phyloP scores from a whole-genome alignment of 768 basidiomycete species.

The Lyophyllum shimeji region DNA sequence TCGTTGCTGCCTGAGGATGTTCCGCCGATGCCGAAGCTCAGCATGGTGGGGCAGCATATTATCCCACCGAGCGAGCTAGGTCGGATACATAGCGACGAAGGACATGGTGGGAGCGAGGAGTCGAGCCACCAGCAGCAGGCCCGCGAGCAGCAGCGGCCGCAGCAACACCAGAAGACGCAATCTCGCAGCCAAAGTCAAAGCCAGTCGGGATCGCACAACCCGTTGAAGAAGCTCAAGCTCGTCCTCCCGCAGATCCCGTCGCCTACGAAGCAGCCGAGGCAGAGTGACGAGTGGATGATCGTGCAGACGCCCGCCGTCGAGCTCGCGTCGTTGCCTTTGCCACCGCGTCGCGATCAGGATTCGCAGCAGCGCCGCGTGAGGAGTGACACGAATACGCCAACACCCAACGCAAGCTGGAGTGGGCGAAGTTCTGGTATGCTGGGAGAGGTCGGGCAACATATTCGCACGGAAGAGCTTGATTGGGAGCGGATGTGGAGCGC shows the following conservation, averaged over 20 bases:
- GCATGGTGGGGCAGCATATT: slow-evolving; percentile 43
- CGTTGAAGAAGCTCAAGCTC: slow-evolving; percentile 6
- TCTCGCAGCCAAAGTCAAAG: not conserved
- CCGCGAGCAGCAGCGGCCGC: not conserved
- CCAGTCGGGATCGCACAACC: not conserved
- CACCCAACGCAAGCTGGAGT: not conserved
- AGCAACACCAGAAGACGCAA: not conserved
- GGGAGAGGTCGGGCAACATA: not conserved
- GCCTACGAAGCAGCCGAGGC: not conserved
- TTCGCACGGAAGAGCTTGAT: not conserved
- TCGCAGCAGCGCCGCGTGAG: slow-evolving; percentile 2
- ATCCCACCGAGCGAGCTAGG: slow-evolving; percentile 56
- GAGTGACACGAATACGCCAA: slow-evolving; percentile 5
- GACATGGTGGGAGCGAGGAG: not conserved
- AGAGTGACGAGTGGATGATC: slow-evolving; percentile 32
- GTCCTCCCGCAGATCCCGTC: not conserved
- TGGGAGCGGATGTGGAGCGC: slow-evolving; percentile 11
- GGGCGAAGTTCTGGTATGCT: not conserved
- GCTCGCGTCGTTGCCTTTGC: slow-evolving; percentile 36
- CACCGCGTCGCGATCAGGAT: slow-evolving; percentile 29
- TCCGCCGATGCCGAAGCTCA: slow-evolving; percentile 36
- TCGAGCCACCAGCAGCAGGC: not conserved
- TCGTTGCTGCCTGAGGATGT: slow-evolving; percentile 37
- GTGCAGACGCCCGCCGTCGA: slow-evolving; percentile 33
- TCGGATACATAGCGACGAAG: slow-evolving; percentile 31